Percentiles rank a stretch among this genome's conserved stretches.
Evolutionary conservation across 2,329 filamentous ascomycete species (phyloP).

Genomic region (Fusarium annulatum): DNA sequence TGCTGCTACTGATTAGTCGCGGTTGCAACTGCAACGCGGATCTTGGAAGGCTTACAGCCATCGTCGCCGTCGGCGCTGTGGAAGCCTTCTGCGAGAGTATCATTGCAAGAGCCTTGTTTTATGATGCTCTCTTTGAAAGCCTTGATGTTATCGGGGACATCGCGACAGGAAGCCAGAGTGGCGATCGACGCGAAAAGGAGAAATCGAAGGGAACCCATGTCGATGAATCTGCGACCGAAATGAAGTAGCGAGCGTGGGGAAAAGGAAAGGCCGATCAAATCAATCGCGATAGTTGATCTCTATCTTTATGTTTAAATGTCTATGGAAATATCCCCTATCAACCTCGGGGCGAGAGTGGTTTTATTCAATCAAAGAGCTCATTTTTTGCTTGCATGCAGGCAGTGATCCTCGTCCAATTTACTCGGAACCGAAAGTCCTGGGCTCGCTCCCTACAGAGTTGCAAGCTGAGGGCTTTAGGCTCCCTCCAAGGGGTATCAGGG

Average conservation of each 20-base stretch:
- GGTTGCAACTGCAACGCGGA: no score
- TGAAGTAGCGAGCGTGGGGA: conserved; percentile 19
- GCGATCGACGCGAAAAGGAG: conserved; percentile 42
- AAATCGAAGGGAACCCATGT: conserved; percentile 36
- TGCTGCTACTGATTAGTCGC: conserved; percentile 34
- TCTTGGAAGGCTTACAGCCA: conserved; percentile 46
- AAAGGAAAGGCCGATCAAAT: not conserved
- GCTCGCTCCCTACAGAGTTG: conserved; percentile 1
- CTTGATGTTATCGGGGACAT: conserved; percentile 55
- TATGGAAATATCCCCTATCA: not conserved
- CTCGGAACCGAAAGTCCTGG: conserved; percentile 12
- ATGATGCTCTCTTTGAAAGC: conserved; percentile 55
- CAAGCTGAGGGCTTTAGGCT: conserved; percentile 13
- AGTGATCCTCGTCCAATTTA: conserved; percentile 22
- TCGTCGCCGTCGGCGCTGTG: conserved; percentile 52
- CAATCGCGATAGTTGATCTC: conserved; percentile 7
- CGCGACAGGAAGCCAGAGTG: conserved; percentile 43
- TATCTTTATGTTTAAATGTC: conserved; percentile 10
- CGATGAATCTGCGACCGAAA: not conserved
- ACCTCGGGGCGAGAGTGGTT: not conserved
- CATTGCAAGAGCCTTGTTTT: conserved; percentile 52
- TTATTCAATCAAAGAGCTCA: not conserved
- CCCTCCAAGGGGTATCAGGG: not conserved
- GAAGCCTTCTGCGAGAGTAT: conserved; percentile 54
- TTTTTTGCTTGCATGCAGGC: conserved; percentile 2